Base-by-base conservation (phyloP, 345 rosid species). In the Heritiera fomes region DNA sequence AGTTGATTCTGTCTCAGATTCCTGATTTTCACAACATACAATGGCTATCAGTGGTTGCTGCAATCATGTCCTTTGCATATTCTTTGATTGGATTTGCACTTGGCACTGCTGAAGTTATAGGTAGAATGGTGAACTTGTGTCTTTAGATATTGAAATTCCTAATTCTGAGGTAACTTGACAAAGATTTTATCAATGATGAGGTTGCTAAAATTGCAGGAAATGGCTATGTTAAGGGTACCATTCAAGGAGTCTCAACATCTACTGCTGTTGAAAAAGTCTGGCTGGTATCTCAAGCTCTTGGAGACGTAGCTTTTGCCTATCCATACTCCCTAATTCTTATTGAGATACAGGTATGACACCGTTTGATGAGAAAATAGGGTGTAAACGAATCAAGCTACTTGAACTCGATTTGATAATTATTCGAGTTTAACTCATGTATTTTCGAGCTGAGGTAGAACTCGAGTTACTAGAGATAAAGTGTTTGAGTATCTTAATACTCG, bases 281-380 rank as follows among this genome's bases (percentile, higher is more conserved):
- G 86, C 23, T 84, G 66, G 82, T 78, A 13, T 85, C 86, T 80
- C 81, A 87, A 79, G 94, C 92, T 4, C 85, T 91, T 20, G 89
- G 88, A 0, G 88, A 91, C 82, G 83, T 91, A 81, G 89, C 90
- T 43, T 89, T 85, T 52, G 89, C 88, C 1, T 91, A 89, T 82
- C 92, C 92, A 2, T 89, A 87, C 79, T 61, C 92, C 14, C 64
- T 88, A 1, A 83, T 91, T 75, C 86, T 89, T 52, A 83, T 91
- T 23, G 92, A 91, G 79, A 91, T 91, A 47, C 92, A 91, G 91
- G 94, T 88, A 0, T 17, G 30, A 10, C 30, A 5, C 4, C 1
- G 13, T 41, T 15, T 64, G 50, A 7, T 8, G 8, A 59, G 63
- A 59, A 34, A 3, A 34, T 34, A 34, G 38, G 38, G 38, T 34